phyloP scores from a whole-genome alignment of 768 basidiomycete genomes.

The Lentinus brumalis region DNA sequence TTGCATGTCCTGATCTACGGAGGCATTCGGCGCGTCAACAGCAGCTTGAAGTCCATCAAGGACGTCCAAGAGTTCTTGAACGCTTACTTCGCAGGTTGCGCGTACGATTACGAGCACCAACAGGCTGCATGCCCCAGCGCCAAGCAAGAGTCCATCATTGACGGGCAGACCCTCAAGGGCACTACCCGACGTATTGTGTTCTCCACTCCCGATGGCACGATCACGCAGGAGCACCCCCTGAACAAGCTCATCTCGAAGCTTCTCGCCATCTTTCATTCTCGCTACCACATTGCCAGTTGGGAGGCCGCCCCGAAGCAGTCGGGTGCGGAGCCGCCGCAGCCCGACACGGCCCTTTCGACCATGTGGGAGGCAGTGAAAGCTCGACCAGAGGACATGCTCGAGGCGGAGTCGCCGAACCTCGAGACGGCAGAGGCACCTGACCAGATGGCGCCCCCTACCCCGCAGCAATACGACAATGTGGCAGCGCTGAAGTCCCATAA shows the following conservation, averaged over 20 bases:
- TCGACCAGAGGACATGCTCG: too few relatives aligned
- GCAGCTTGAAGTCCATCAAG: not conserved
- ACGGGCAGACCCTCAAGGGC: too few relatives aligned
- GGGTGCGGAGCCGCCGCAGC: accelerated
- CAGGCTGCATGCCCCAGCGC: not conserved
- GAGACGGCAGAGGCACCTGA: too few relatives aligned
- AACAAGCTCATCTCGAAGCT: not conserved
- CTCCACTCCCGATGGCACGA: not conserved
- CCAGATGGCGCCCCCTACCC: too few relatives aligned
- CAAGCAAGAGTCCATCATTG: not conserved
- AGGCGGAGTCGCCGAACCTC: too few relatives aligned
- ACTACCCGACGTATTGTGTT: not conserved
- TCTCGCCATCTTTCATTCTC: not conserved
- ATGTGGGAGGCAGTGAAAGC: too few relatives aligned
- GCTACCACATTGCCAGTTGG: not conserved
- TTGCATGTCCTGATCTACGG: constrained; percentile 12
- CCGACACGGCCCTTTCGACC: too few relatives aligned
- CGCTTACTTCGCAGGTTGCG: not conserved
- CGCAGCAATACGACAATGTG: too few relatives aligned
- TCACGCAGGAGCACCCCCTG: not conserved
- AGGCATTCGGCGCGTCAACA: not conserved
- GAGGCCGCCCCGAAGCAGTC: too few relatives aligned
- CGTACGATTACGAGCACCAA: not conserved
- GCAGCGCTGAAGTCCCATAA: too few relatives aligned
- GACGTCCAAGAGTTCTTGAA: not conserved